Evolutionary conservation across 192 early-diverging fungal species (phyloP).

Genomic region (Coemansia sp.): DNA sequence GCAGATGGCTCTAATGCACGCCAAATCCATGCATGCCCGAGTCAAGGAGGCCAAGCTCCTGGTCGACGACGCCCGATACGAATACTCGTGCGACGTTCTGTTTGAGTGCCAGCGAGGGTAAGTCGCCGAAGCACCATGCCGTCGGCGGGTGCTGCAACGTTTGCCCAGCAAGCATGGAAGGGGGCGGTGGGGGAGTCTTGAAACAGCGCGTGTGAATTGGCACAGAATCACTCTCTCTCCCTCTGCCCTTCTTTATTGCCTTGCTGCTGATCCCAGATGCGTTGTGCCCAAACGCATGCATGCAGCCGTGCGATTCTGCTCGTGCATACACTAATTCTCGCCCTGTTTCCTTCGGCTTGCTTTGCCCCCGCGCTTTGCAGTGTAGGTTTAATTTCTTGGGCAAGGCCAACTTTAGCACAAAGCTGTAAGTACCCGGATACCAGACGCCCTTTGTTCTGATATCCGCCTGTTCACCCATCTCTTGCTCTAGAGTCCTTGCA

Average conservation of each 20-base stretch:
- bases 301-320: not conserved
- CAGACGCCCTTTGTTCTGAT: no score
- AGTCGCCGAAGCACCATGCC: no score
- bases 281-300: not conserved
- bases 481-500: no score
- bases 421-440: slow-evolving; percentile 51
- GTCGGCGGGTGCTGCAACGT: not conserved
- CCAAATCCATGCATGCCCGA: slow-evolving; percentile 14
- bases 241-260: not conserved
- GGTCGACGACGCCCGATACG: slow-evolving; percentile 32
- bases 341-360: not conserved
- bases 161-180: no score
- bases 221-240: not conserved
- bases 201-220: no score
- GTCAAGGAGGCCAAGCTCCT: slow-evolving; percentile 28
- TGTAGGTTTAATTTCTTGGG: slow-evolving; percentile 51
- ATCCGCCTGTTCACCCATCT: no score
- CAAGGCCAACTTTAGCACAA: slow-evolving; percentile 45
- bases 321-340: no score
- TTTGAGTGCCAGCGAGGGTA: slow-evolving; percentile 51
- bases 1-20: slow-evolving; percentile 22
- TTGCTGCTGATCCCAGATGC: not conserved
- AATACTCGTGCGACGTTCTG: slow-evolving; percentile 43
- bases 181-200: no score
- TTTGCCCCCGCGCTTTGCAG: not conserved